Percentiles rank a stretch among this genome's conserved stretches.
Conservation (phyloP, 1,284 basidiomycete genomes). For the Golubevia sp. region DNA sequence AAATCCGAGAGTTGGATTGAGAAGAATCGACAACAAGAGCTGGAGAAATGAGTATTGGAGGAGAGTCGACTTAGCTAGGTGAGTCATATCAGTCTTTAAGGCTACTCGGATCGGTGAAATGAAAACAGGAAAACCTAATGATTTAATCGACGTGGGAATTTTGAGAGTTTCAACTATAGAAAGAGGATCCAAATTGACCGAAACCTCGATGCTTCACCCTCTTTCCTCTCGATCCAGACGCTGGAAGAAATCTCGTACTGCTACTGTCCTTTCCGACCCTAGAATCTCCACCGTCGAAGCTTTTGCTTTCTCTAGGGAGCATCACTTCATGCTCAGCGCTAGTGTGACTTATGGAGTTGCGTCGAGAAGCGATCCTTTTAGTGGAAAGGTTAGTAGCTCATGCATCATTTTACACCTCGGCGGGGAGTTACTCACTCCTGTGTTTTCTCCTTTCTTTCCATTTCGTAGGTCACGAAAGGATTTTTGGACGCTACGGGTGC, state of each 20-base stretch:
- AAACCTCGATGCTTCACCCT: constrained; percentile 64
- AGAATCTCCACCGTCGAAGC: constrained; percentile 43
- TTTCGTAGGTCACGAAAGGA: constrained; percentile 70
- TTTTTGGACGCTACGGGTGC: constrained; percentile 73
- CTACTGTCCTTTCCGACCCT: constrained; percentile 64
- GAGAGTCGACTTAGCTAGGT: constrained; percentile 34
- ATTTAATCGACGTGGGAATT: constrained; percentile 2
- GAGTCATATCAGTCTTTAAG: too few species aligned
- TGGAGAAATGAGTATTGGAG: constrained; percentile 49
- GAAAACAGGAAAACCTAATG: not conserved
- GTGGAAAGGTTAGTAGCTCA: constrained; percentile 65
- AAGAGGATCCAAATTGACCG: not conserved
- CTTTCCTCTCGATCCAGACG: constrained; percentile 65
- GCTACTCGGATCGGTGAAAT: too few species aligned
- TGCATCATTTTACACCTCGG: too few species aligned
- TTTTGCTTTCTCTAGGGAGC: constrained; percentile 65
- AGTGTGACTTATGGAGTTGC: constrained; percentile 76
- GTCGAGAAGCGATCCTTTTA: constrained; percentile 74
- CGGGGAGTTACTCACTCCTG: not conserved
- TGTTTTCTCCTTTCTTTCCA: constrained; percentile 1
- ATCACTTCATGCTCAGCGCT: constrained; percentile 69
- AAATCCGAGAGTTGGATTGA: not conserved
- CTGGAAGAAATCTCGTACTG: constrained; percentile 72
- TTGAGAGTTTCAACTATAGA: too few species aligned
- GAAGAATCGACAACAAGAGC: constrained; percentile 6